Evolutionary conservation across 2,329 filamentous ascomycete genomes (phyloP), one percentile per base, ranked within the genome.

Genomic region (Fusarium foetens): DNA sequence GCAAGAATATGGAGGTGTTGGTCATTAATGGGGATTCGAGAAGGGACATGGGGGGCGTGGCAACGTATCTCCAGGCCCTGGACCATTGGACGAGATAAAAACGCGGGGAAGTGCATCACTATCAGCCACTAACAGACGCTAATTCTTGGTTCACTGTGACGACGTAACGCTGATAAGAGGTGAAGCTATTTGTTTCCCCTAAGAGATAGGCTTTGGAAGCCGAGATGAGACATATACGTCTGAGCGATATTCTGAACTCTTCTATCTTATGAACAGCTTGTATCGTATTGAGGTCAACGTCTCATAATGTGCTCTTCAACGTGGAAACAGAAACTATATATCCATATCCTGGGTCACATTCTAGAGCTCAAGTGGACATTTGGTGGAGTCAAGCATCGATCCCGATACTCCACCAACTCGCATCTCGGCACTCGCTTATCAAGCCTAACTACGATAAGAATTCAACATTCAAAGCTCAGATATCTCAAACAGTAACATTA

Each of bases 61-160:
- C 59, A 72, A 58, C 45, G 35, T 68, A 66, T 66, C 54, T 59
- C 51, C 36, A 63, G 39, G 54, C 13, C 35, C 61, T 51, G 31
- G 39, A 35, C 41, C 42, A 60, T 61, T 60, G 52, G 66, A 35
- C 62, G 23, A 73, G 70, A 73, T 72, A 72, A 58, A 71, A 73
- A 71, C 70, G 70, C 70, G 70, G 70, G 70, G 70, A 72, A 72
- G 43, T 68, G 46, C 51, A 73, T 71, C 66, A 52, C 64, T 73
- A 73, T 72, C 70, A 73, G 70, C 70, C 70, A 31, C 70, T 68
- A 70, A 64, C 7, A 14, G 23, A 17, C 58, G 53, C 68, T 59
- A 67, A 51, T 9, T 8, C 11, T 16, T 49, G 54, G 60, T 49
- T 25, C 29, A 48, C 29, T 59, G 6, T 23, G 36, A 35, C 63